A percentile compares a stretch with the other conserved stretches of the same genome.
Evolutionary conservation across 106 monocot genomes (phyloP).

Genomic region (Narthecium ossifragum): DNA sequence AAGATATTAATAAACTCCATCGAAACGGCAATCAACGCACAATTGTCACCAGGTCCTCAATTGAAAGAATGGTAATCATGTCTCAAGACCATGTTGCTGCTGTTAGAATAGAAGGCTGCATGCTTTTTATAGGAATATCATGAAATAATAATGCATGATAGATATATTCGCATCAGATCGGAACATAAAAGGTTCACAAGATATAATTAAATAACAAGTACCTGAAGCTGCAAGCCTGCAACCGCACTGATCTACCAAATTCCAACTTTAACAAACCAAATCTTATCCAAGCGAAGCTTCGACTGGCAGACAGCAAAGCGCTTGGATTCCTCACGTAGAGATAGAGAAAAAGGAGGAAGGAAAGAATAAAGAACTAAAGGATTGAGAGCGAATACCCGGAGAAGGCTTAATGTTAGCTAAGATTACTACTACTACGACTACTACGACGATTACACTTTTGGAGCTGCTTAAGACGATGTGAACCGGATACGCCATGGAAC

Average conservation of each 20-base stretch:
- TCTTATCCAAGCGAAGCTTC: no score
- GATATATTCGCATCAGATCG: no score
- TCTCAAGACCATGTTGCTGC: neutral
- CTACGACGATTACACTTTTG: slow-evolving; percentile 46
- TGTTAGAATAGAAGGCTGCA: no score
- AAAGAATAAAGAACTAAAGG: neutral
- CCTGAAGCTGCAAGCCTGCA: neutral
- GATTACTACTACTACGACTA: slow-evolving; percentile 17
- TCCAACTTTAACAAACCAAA: neutral
- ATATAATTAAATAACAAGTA: neutral
- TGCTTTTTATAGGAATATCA: no score
- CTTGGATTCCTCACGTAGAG: neutral
- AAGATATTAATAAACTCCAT: no score
- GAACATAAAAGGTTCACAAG: no score
- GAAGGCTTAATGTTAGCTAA: slow-evolving; percentile 37
- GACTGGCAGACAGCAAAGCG: neutral
- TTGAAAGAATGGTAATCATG: no score
- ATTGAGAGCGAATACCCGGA: neutral
- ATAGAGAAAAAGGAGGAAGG: neutral
- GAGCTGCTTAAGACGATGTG: slow-evolving; percentile 46
- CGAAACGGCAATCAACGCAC: no score
- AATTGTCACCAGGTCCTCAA: no score
- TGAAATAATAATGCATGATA: no score
- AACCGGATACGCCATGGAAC: slow-evolving; percentile 26
- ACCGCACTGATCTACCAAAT: neutral